Base-by-base conservation (phyloP, 495 filamentous ascomycete species). In the Aspergillus biplanus region DNA sequence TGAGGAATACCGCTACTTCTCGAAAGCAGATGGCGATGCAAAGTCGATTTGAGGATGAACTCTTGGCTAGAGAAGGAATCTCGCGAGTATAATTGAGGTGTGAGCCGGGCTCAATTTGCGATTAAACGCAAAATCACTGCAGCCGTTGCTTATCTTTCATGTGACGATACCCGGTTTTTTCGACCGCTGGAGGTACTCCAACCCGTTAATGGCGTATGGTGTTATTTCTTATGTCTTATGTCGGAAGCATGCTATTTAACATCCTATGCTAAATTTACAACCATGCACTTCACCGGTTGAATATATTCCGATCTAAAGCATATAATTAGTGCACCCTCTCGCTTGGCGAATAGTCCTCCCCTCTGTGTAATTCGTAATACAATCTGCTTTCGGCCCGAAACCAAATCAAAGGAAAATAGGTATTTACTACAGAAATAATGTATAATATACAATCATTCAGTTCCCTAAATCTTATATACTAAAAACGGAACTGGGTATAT, bases 31-130 rank as follows among this genome's bases (percentile, higher is more conserved):
- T 67, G 52, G 47, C 56, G n/a, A 62, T 66, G 42, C 57, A 65
- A 42, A 58, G 64, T 18, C 63, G 71, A 34, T 69, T 73, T 8
- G 73, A 73, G 31, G 72, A 78, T 11, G 73, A 77, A 11, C 69
- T 64, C 35, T 33, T 62, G 2, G 58, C 39, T 16, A 53, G 62
- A 15, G 65, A 63, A 15, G 66, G 66, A 6, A 33, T 67, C 18
- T 18, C 47, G 16, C 47, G 32, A 46, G 12, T 49, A 63, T 52
- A 49, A 54, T 52, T 52, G n/a, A 58, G 47, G 15, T 8, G 18
- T 50, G 21, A 50, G 27, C 39, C 39, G 54, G 16, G 53, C 31
- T 49, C 13, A 27, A 32, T 31, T 39, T 7, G 32, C 32, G 16
- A 56, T 12, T 16, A 39, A 37, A 15, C 16, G 35, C 18, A 39